A percentile compares a stretch with the other conserved stretches of the same genome.
phyloP scores from a whole-genome alignment of 2,329 filamentous ascomycete species.

The Fusarium tjaetaba region DNA sequence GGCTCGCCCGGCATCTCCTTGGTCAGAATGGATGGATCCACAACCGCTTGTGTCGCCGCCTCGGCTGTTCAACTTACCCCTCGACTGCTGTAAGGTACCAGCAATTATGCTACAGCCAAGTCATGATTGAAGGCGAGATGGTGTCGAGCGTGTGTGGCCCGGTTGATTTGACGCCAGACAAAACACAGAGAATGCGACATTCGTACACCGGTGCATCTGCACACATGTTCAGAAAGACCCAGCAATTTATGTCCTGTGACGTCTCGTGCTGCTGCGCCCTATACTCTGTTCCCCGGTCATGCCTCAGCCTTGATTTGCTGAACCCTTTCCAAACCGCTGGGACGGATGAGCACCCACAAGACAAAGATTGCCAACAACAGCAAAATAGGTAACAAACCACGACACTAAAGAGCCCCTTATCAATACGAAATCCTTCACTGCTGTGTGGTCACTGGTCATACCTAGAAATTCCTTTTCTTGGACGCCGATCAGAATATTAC shows the following conservation, averaged over 20 bases:
- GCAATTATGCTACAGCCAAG: slow-evolving; percentile 18
- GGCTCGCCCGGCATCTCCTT: slow-evolving; percentile 22
- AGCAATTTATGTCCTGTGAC: background rate
- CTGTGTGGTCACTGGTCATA: background rate
- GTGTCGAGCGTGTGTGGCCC: slow-evolving; percentile 1
- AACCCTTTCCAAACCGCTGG: slow-evolving; percentile 36
- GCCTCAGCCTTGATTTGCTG: slow-evolving; percentile 24
- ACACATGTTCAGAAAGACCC: background rate
- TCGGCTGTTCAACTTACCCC: slow-evolving; percentile 25
- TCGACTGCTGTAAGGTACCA: slow-evolving; percentile 38
- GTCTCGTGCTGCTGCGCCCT: background rate
- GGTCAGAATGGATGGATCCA: slow-evolving; percentile 22
- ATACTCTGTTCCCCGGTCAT: slow-evolving; percentile 1
- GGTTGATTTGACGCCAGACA: background rate
- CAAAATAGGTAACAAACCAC: slow-evolving; percentile 6
- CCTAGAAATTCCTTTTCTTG: background rate
- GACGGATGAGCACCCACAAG: slow-evolving; percentile 20
- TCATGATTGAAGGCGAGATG: slow-evolving; percentile 3
- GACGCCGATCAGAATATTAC: background rate
- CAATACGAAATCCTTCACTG: background rate
- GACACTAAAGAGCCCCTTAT: slow-evolving; percentile 9
- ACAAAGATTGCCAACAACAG: background rate
- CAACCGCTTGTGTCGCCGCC: slow-evolving; percentile 19
- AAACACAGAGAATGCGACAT: background rate
- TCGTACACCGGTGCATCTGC: background rate